Base-by-base conservation (phyloP, 2,329 filamentous ascomycete species). In the Fusarium verticillioides region DNA sequence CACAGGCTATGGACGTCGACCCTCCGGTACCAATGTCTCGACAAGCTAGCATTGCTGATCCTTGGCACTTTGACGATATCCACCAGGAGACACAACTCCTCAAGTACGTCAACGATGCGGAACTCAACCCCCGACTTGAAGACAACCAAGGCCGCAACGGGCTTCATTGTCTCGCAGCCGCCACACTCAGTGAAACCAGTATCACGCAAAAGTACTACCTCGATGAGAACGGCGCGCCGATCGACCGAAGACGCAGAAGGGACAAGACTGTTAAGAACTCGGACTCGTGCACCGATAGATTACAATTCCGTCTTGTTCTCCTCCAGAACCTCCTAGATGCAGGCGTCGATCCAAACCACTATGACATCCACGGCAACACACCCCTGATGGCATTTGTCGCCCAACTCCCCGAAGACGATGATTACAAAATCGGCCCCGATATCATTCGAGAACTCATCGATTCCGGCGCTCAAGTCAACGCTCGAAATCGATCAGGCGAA, bases 151-250 rank as follows among this genome's bases (percentile, higher is more conserved):
- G 88, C 9, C 85, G 87, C 28, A 90, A 90, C 67, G 88, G 85
- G 13, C 81, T 90, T 21, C 88, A 90, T 72, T 89, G 87, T 68
- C 84, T 90, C n/a, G 88, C 88, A 5, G 84, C 86, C 66, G 87
- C 85, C 11, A 84, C 84, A n/a, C 79, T 89, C 3, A 84, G 84
- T 70, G 61, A 79, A 37, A 78, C 80, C 8, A 83, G 81, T 28
- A 78, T 85, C 15, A 77, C 81, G 19, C 79, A 82, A 58, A 83
- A 83, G 54, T 69, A 78, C 28, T 54, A 63, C 9, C 60, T 77
- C n/a, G 73, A 75, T 15, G 66, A 69, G 9, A 16, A 53, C 7
- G 49, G 61, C 2, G 15, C 78, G 12, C 77, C 73, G 3, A 46
- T 43, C 19, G 54, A 60, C 10, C 60, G 54, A 23, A 71, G 59